Evolutionary conservation across 768 basidiomycete species (phyloP).

Genomic region (Tricholoma furcatifolium): DNA sequence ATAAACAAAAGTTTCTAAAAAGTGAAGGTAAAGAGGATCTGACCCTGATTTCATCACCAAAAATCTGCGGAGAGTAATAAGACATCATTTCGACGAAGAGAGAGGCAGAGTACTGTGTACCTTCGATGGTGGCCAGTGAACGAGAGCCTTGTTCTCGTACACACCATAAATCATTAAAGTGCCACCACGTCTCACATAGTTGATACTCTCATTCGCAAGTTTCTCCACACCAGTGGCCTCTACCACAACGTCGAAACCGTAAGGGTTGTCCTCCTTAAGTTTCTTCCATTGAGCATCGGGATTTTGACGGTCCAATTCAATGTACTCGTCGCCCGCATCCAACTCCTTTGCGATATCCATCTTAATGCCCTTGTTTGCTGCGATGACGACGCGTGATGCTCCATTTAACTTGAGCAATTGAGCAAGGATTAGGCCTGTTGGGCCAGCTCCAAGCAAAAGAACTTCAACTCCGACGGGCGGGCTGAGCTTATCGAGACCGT

Average conservation of each 20-base stretch:
- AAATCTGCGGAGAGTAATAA: constrained; percentile 46
- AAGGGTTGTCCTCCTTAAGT: constrained; percentile 77
- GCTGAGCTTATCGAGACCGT: constrained; percentile 86
- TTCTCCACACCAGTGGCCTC: constrained; percentile 75
- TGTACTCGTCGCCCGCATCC: constrained; percentile 79
- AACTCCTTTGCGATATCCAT: constrained; percentile 82
- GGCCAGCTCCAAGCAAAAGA: constrained; percentile 86
- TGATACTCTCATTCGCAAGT: constrained; percentile 84
- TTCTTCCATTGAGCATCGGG: constrained; percentile 79
- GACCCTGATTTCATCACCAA: constrained; percentile 58
- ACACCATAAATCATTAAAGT: constrained; percentile 90
- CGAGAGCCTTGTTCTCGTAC: constrained; percentile 80
- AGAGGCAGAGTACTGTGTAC: neutral
- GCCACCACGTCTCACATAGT: constrained; percentile 84
- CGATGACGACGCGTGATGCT: constrained; percentile 76
- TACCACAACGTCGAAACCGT: constrained; percentile 85
- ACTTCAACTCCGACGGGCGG: constrained; percentile 84
- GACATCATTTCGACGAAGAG: neutral
- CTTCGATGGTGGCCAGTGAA: constrained; percentile 85
- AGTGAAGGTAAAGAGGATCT: neutral
- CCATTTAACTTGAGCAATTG: constrained; percentile 89
- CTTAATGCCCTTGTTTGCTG: constrained; percentile 89
- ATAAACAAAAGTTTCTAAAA: neutral
- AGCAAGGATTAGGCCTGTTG: constrained; percentile 85
- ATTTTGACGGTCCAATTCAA: constrained; percentile 77